Percentiles rank a stretch among this genome's conserved stretches.
phyloP scores from a whole-genome alignment of 148 eudicot genomes.

The Euryodendron excelsum region DNA sequence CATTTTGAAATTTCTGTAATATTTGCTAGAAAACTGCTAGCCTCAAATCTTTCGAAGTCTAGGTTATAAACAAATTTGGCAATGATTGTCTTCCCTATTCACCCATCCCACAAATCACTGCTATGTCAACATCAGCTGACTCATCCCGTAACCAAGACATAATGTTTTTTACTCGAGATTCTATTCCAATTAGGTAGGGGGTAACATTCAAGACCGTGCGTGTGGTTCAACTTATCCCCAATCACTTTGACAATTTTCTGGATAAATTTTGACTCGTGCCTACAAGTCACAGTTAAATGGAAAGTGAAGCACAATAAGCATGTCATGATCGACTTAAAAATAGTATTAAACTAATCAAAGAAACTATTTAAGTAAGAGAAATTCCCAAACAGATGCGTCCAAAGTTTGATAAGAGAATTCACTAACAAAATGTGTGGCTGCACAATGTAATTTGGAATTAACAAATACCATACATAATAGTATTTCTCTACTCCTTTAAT shows the following conservation, averaged over 20 bases:
- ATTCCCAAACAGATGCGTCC: too few relatives aligned
- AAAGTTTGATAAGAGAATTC: neutral
- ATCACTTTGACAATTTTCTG: neutral
- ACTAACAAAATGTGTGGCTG: neutral
- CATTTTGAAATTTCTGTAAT: neutral
- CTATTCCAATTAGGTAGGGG: neutral
- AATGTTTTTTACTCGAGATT: neutral
- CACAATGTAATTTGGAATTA: neutral
- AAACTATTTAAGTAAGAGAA: too few relatives aligned
- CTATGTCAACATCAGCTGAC: neutral
- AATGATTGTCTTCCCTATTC: neutral
- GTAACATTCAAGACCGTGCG: neutral
- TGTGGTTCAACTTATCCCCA: neutral
- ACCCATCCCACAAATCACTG: neutral
- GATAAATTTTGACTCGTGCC: conserved; percentile 3
- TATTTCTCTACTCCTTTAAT: neutral
- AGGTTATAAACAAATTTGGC: neutral
- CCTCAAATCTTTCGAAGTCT: neutral
- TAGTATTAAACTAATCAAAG: too few relatives aligned
- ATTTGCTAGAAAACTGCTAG: neutral
- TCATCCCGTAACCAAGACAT: neutral
- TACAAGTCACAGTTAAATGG: neutral
- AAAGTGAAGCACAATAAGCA: neutral
- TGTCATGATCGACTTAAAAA: neutral
- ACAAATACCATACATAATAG: neutral